Conservation (phyloP, 768 basidiomycete species). For the Boletus sp. region DNA sequence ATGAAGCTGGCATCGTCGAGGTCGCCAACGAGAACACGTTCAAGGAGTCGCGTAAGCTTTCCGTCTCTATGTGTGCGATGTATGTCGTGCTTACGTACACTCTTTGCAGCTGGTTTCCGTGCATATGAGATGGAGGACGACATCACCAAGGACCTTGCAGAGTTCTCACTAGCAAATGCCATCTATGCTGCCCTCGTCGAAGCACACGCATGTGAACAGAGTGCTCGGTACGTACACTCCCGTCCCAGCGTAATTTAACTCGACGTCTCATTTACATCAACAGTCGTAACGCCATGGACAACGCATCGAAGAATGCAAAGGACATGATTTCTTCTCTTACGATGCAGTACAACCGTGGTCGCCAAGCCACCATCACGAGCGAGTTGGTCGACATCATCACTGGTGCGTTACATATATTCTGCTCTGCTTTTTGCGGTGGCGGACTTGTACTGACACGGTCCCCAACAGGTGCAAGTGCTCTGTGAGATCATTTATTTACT, state of each 20-base stretch:
- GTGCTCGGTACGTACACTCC: constrained; percentile 61
- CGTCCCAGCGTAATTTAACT: too few relatives aligned
- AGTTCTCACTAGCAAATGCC: constrained; percentile 96
- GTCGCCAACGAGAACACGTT: constrained; percentile 82
- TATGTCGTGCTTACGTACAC: not conserved
- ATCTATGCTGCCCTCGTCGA: constrained; percentile 93
- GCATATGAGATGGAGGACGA: constrained; percentile 99
- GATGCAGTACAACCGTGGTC: constrained; percentile 98
- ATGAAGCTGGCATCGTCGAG: constrained; percentile 73
- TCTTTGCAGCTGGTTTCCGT: constrained; percentile 73
- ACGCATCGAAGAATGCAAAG: constrained; percentile 95
- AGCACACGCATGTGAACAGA: constrained; percentile 93
- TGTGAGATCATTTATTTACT: constrained; percentile 31
- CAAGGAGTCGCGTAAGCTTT: constrained; percentile 70
- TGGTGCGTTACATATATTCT: constrained; percentile 45
- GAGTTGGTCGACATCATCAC: constrained; percentile 92
- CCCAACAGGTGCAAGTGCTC: constrained; percentile 47
- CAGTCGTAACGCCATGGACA: constrained; percentile 98
- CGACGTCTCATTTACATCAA: not conserved
- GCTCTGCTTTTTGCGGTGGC: not conserved
- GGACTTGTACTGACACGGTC: not conserved
- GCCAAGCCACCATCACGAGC: constrained; percentile 96
- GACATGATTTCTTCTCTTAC: constrained; percentile 89
- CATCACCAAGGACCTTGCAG: constrained; percentile 86
- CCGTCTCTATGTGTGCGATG: not conserved